phyloP scores from a whole-genome alignment of 306 rosid genomes.

The Parietaria judaica region DNA sequence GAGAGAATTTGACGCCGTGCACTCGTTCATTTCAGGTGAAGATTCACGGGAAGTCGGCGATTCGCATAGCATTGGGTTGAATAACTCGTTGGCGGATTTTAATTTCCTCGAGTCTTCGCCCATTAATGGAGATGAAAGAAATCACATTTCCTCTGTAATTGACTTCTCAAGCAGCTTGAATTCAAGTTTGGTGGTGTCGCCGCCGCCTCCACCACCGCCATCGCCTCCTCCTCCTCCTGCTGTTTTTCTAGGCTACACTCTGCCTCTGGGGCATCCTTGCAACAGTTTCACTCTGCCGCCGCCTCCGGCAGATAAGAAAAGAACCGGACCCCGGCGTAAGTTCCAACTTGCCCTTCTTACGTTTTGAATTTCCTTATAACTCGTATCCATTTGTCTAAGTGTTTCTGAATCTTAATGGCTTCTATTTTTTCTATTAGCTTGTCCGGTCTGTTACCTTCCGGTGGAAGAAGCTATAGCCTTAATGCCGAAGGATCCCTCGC shows the following conservation, averaged over 20 bases:
- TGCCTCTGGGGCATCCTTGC: slow-evolving; percentile 86
- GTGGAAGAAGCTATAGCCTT: slow-evolving; percentile 71
- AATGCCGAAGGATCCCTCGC: slow-evolving; percentile 70
- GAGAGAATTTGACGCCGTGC: not conserved
- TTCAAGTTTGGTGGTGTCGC: slow-evolving; percentile 27
- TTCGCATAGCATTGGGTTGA: slow-evolving; percentile 24
- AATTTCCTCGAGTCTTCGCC: slow-evolving; percentile 17
- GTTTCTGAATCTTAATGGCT: slow-evolving; percentile 14
- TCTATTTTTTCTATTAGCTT: slow-evolving; percentile 47
- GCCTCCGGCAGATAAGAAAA: slow-evolving; percentile 87
- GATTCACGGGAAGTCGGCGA: slow-evolving; percentile 24
- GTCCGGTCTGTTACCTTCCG: slow-evolving; percentile 96
- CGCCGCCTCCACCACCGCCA: slow-evolving; percentile 59
- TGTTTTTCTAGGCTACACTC: slow-evolving; percentile 70
- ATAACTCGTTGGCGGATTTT: slow-evolving; percentile 24
- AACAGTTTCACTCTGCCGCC: slow-evolving; percentile 75
- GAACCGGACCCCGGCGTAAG: slow-evolving; percentile 90
- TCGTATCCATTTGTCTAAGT: too few relatives aligned
- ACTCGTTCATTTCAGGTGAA: slow-evolving; percentile 38
- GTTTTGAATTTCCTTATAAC: too few relatives aligned
- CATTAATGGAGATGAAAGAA: slow-evolving; percentile 9
- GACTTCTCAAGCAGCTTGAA: slow-evolving; percentile 8
- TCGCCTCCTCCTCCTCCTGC: slow-evolving; percentile 38
- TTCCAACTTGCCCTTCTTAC: slow-evolving; percentile 14
- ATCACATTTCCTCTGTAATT: slow-evolving; percentile 14